A percentile compares a stretch with the other conserved stretches of the same genome.
Evolutionary conservation across 2,329 filamentous ascomycete species (phyloP).

Genomic region (Chaetomium sp.): DNA sequence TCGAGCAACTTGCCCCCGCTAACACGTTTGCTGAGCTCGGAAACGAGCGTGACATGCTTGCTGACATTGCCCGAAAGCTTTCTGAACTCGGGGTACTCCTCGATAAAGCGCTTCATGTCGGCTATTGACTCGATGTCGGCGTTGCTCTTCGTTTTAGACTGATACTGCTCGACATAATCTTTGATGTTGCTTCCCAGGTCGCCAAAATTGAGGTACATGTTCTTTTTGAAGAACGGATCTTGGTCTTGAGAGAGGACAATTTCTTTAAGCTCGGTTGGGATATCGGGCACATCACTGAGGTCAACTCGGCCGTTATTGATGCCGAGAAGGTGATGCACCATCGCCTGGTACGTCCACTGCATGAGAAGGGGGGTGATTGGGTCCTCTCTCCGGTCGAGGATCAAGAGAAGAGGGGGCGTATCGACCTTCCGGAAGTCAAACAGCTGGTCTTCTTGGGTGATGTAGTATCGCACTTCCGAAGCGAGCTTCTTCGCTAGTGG

Average conservation of each 20-base stretch:
- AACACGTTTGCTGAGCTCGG: conserved; percentile 83
- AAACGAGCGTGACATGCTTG: conserved; percentile 94
- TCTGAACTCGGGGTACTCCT: conserved; percentile 96
- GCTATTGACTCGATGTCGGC: conserved; percentile 94
- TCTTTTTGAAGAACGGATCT: conserved; percentile 97
- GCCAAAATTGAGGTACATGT: conserved; percentile 98
- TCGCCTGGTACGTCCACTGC: conserved; percentile 99
- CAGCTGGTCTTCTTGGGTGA: conserved; percentile 91
- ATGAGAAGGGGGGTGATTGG: conserved; percentile 90
- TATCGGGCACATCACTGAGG: conserved; percentile 73
- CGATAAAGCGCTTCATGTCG: conserved; percentile 99
- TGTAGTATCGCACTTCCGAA: conserved; percentile 83
- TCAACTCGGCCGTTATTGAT: conserved; percentile 95
- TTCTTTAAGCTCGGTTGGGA: conserved; percentile 81
- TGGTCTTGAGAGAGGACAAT: conserved; percentile 95
- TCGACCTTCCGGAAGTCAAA: conserved; percentile 96
- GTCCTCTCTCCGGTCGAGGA: conserved; percentile 88
- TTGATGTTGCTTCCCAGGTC: conserved; percentile 95
- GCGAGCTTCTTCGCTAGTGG: conserved; percentile 86
- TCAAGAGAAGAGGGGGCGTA: conserved; percentile 84
- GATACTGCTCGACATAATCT: conserved; percentile 97
- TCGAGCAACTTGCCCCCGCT: conserved; percentile 84
- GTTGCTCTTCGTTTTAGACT: conserved; percentile 93
- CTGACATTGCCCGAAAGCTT: conserved; percentile 97
- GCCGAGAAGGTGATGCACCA: conserved; percentile 94